A percentile compares a stretch with the other conserved stretches of the same genome.
These are phyloP conservation scores for Claviceps pazoutovae DNA, from an alignment of 2,329 filamentous ascomycete genomes.

Conservation along the genomic window DNA sequence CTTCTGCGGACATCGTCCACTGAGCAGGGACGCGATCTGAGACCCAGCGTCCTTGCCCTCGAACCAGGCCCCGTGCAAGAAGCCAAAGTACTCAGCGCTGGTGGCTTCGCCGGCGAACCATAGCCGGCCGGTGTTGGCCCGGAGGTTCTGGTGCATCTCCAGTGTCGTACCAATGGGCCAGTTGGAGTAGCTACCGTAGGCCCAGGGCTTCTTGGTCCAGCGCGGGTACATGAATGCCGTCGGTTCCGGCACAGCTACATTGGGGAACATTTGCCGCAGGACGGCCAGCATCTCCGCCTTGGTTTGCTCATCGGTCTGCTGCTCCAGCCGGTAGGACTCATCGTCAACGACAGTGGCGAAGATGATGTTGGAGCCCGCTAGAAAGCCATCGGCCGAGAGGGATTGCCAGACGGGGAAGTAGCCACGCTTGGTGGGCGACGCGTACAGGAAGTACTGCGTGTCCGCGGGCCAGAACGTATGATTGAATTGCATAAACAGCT, in stretches of 20 bases:
- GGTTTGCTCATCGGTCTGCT: constrained; percentile 43
- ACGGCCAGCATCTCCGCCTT: constrained; percentile 42
- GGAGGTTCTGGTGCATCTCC: constrained; percentile 52
- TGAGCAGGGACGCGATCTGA: constrained; percentile 22
- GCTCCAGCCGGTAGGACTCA: constrained; percentile 43
- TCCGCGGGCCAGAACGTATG: constrained; percentile 47
- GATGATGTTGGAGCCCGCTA: constrained; percentile 47
- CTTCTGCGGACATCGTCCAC: constrained; percentile 7
- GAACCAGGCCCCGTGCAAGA: constrained; percentile 47
- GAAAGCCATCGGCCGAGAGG: constrained; percentile 40
- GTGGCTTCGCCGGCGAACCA: constrained; percentile 55
- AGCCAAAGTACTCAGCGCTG: constrained; percentile 50
- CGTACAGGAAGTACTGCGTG: constrained; percentile 31
- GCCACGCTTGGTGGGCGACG: constrained; percentile 26
- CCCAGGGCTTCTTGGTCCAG: constrained; percentile 21
- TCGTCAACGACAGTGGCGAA: constrained; percentile 48
- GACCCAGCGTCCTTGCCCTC: constrained; percentile 38
- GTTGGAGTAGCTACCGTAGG: constrained; percentile 51
- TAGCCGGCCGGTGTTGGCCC: constrained; percentile 46
- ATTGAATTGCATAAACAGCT: constrained; percentile 57
- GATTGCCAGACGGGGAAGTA: constrained; percentile 50
- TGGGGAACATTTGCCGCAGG: constrained; percentile 46
- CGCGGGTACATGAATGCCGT: constrained; percentile 45
- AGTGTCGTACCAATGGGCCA: constrained; percentile 51
- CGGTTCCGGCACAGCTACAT: constrained; percentile 42